Evolutionary conservation across 352 stramenopile species (phyloP), one percentile per base, ranked within the genome.

Genomic region (Globisporangium takayamanum): DNA sequence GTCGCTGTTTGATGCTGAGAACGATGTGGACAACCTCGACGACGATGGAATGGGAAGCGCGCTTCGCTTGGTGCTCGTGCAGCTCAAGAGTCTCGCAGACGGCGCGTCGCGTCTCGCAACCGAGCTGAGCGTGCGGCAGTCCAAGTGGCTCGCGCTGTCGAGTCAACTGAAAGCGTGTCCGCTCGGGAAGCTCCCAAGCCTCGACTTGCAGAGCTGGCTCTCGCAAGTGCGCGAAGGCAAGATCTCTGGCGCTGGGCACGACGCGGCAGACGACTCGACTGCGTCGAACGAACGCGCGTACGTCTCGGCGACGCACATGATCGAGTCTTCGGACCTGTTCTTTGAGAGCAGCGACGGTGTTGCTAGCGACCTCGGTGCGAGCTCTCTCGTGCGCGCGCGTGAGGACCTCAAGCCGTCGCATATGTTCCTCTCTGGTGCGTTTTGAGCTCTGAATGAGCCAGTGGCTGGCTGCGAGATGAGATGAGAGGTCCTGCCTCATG

Each of bases 141-240:
- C 80, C 5, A 79, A 76, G 46, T 92, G 83, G 83, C 56, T 91
- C 10, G 79, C 80, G 7, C 60, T 87, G 16, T 89, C 77, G 20
- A 91, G 78, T 49, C 83, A 92, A 41, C 57, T 92, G 20, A 69
- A 69, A 37, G 78, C 75, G 8, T 89, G 74, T 37, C 83, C 83
- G 7, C 63, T 89, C 49, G 67, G 66, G 28, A 72, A 70, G 20
- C 48, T 72, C 7, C 66, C 78, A 1, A 87, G 76, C 0, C 66
- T 73, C 1, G 83, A 92, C 47, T 66, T 84, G 2, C 81, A 89
- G 50, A 92, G 83, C 44, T 92, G 83, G 83, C 68, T 89, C 2
- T 68, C 70, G 1, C 83, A 92, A 62, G 73, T 92, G 0, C 79
- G 76, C 45, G 78, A 91, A 63, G 83, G 83, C 1, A 91, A 91